A percentile compares a stretch with the other conserved stretches of the same genome.
Evolutionary conservation across 768 basidiomycete species (phyloP).

Genomic region (Lactarius indigo): DNA sequence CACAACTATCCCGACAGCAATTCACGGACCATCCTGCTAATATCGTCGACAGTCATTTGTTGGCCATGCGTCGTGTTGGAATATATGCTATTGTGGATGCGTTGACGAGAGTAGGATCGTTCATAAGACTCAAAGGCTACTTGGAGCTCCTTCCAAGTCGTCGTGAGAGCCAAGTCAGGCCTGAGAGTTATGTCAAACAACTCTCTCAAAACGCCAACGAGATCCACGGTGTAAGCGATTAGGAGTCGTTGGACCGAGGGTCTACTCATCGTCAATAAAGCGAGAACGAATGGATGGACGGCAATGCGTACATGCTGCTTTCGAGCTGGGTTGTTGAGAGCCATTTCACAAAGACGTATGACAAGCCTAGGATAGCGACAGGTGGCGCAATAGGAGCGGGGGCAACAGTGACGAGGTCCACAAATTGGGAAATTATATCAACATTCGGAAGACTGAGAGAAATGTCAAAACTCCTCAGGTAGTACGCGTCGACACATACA

Average conservation of each 20-base stretch:
- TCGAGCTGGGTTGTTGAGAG: rapidly evolving
- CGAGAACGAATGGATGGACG: background rate
- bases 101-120: too few relatives aligned
- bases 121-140: too few relatives aligned
- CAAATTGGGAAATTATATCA: too few relatives aligned
- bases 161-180: too few relatives aligned
- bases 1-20: background rate
- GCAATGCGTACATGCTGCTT: background rate
- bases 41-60: background rate
- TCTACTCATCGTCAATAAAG: background rate
- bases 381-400: too few relatives aligned
- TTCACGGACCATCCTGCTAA: background rate
- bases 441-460: background rate
- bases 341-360: background rate
- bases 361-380: too few relatives aligned
- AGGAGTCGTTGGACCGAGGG: background rate
- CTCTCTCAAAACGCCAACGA: background rate
- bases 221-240: background rate
- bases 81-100: too few relatives aligned
- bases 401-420: too few relatives aligned
- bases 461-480: background rate
- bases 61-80: too few relatives aligned
- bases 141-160: too few relatives aligned
- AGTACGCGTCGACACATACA: background rate
- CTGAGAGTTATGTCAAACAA: background rate